Evolutionary conservation across 179 eudicot species (phyloP).

Genomic region (Gypsophila paniculata): DNA sequence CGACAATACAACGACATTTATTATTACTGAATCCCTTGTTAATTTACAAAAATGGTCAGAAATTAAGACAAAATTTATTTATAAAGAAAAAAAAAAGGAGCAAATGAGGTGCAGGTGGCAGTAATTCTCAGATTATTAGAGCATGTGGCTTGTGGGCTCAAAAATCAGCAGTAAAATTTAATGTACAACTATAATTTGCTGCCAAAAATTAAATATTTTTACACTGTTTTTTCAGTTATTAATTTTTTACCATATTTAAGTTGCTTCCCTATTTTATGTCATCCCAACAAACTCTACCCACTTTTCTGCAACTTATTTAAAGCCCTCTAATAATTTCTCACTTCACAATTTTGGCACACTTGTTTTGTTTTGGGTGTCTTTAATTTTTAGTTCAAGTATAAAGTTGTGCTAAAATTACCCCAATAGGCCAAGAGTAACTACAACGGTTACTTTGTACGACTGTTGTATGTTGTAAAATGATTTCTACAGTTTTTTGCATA

Average conservation of each 20-base stretch:
- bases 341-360: neutral
- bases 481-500: too few relatives aligned
- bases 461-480: too few relatives aligned
- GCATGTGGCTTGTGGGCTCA: conserved; percentile 7
- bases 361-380: conserved; percentile 14
- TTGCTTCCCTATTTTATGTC: conserved; percentile 1
- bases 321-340: conserved; percentile 10
- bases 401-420: conserved; percentile 26
- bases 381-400: conserved; percentile 20
- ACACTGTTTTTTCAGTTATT: too few relatives aligned
- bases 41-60: conserved; percentile 27
- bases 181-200: too few relatives aligned
- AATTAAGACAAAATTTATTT: neutral
- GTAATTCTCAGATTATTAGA: conserved; percentile 8
- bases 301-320: conserved; percentile 28
- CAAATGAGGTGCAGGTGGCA: conserved; percentile 30
- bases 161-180: too few relatives aligned
- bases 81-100: neutral
- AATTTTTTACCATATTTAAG: neutral
- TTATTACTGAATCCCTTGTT: conserved; percentile 24
- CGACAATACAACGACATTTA: conserved; percentile 16
- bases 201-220: neutral
- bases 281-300: conserved; percentile 38
- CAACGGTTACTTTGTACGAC: too few relatives aligned
- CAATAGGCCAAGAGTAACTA: conserved; percentile 4